Base-by-base conservation (phyloP, 495 filamentous ascomycete genomes). In the Annulohypoxylon stygium region DNA sequence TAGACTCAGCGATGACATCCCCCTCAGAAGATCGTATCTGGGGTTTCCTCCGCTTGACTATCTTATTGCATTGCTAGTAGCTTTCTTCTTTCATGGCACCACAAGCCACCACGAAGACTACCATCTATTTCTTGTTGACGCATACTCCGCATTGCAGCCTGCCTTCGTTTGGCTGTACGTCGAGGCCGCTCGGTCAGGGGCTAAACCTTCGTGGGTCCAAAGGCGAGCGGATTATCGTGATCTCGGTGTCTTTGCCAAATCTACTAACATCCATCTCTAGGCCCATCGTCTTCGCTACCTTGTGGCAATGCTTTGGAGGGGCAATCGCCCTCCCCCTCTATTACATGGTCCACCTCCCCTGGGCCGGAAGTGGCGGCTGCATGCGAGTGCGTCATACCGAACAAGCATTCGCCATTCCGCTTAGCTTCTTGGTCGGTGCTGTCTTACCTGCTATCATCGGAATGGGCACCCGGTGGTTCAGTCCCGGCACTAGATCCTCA, bases 281-380 rank as follows among this genome's bases (percentile, higher is more conserved):
- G 20, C 76, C 76, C 23, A 51, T 76, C 11, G 11, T 64, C 14
- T 76, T 72, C 18, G 67, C 16, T 14, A 16, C 47, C 14, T 61
- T 76, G 6, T 76, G 66, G 51, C 76, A 78, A 45, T 16, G 45
- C 16, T 67, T 76, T 23, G 76, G 76, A 8, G 76, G 59, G 3
- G 76, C 76, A 4, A 69, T 78, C 62, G 58, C 73, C 6, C 37
- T 78, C 7, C 76, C 76, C n/a, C 63, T 78, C 0, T 78, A 76
- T 45, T 78, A 57, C 45, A 54, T 51, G 34, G 60, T 33, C 58
- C 69, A 75, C 33, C 20, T 69, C 6, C 4, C 43, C 23, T 75
- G 73, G 73, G 34, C 63, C 37, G 23, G 23, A 62, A 25, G 20
- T 33, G 50, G 69, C 69, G 7, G n/a, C 12, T 8, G 73, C 69